phyloP scores from a whole-genome alignment of 768 basidiomycete species.

The Boletus coccyginus region DNA sequence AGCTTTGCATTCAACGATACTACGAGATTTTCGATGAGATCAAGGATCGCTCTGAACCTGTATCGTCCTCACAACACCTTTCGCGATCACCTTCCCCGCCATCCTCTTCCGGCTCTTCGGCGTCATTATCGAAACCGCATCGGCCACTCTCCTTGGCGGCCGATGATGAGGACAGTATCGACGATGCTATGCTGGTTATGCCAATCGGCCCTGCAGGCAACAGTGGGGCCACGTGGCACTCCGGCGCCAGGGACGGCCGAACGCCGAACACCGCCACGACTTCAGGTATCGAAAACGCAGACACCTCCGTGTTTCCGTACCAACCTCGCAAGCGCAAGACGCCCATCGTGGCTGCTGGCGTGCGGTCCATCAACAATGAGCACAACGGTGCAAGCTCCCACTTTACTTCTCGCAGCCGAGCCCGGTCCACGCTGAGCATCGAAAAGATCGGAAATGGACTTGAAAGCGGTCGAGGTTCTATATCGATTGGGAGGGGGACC shows the following conservation, averaged over 20 bases:
- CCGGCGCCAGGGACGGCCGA: constrained; percentile 13
- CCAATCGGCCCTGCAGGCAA: constrained; percentile 49
- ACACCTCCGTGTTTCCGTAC: constrained; percentile 20
- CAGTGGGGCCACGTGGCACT: too few relatives aligned
- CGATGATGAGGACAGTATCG: constrained; percentile 71
- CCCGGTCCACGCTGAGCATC: constrained; percentile 63
- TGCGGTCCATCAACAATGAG: constrained; percentile 38
- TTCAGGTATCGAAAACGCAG: constrained; percentile 12
- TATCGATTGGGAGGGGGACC: constrained; percentile 62
- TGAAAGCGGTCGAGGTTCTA: constrained; percentile 51
- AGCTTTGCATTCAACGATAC: constrained; percentile 77
- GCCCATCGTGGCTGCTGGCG: constrained; percentile 17
- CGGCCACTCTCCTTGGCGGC: constrained; percentile 29
- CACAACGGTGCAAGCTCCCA: constrained; percentile 25
- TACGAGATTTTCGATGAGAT: constrained; percentile 86
- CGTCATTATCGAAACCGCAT: constrained; percentile 21
- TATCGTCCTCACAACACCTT: constrained; percentile 28
- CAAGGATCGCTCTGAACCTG: constrained; percentile 65
- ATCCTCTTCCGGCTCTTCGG: constrained; percentile 20
- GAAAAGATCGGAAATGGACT: constrained; percentile 38
- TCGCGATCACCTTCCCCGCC: constrained; percentile 31
- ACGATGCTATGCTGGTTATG: constrained; percentile 75
- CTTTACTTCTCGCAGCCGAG: constrained; percentile 39
- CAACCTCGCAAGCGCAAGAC: constrained; percentile 44
- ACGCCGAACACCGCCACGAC: constrained; percentile 26